A percentile compares a stretch with the other conserved stretches of the same genome.
phyloP scores from a whole-genome alignment of 495 filamentous ascomycete genomes.

The Aspergillus asperescens region DNA sequence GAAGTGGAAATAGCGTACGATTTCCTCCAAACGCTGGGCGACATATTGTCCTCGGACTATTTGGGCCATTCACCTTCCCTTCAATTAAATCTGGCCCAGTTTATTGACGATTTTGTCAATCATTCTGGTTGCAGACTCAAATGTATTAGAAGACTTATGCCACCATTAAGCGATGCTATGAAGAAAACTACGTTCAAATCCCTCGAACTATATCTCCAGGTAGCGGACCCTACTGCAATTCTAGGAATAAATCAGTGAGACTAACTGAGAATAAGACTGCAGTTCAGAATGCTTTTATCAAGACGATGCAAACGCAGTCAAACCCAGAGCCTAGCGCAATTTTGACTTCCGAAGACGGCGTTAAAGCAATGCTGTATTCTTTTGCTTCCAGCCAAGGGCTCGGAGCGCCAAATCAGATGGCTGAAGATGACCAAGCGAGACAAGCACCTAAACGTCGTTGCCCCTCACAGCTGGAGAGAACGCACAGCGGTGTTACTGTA shows the following conservation, averaged over 20 bases:
- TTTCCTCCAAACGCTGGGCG: conserved; percentile 29
- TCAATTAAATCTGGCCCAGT: conserved; percentile 25
- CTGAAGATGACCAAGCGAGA: conserved; percentile 9
- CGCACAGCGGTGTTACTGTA: conserved; percentile 5
- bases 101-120: conserved; percentile 23
- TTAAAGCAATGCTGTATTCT: neutral
- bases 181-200: conserved; percentile 10
- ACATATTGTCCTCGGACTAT: conserved; percentile 21
- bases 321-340: neutral
- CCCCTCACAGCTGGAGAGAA: conserved; percentile 7
- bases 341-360: neutral
- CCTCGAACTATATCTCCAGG: conserved; percentile 27
- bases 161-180: conserved; percentile 24
- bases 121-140: conserved; percentile 1
- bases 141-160: conserved; percentile 23
- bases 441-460: conserved; percentile 29
- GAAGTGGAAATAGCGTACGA: conserved; percentile 25
- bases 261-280: conserved; percentile 26
- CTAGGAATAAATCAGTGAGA: neutral
- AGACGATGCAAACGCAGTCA: neutral
- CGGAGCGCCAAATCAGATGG: neutral
- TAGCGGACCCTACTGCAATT: conserved; percentile 13
- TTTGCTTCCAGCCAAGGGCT: conserved; percentile 9
- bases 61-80: conserved; percentile 18
- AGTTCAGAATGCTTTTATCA: conserved; percentile 17